A percentile compares a stretch with the other conserved stretches of the same genome.
phyloP scores from a whole-genome alignment of 2,329 filamentous ascomycete genomes.

The Verticillium alfalfae region DNA sequence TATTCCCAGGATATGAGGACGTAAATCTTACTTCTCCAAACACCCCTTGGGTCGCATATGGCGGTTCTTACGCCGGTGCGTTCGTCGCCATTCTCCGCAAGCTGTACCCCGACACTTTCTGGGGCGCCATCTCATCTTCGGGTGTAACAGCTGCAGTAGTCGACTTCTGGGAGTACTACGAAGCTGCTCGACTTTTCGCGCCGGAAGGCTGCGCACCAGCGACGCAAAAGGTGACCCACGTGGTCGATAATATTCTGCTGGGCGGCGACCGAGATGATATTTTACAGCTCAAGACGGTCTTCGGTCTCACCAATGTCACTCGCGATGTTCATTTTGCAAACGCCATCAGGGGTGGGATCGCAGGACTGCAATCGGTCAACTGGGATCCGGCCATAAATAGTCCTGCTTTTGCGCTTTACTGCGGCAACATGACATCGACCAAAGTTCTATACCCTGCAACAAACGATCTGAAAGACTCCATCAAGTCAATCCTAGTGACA shows the following conservation, averaged over 20 bases:
- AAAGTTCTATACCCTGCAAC: constrained; percentile 35
- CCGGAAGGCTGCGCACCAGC: constrained; percentile 58
- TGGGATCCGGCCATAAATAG: constrained; percentile 45
- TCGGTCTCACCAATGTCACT: constrained; percentile 38
- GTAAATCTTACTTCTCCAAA: constrained; percentile 58
- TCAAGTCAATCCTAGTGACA: constrained; percentile 30
- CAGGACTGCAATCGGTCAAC: constrained; percentile 40
- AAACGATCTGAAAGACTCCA: constrained; percentile 23
- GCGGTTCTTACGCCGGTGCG: constrained; percentile 77
- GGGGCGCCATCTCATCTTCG: constrained; percentile 73
- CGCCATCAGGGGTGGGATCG: constrained; percentile 32
- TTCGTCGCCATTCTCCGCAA: constrained; percentile 73
- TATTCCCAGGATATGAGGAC: constrained; percentile 65
- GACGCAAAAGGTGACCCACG: constrained; percentile 51
- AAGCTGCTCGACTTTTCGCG: constrained; percentile 42
- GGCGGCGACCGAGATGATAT: constrained; percentile 29
- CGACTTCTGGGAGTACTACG: constrained; percentile 65
- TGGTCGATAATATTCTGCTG: constrained; percentile 47
- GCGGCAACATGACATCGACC: constrained; percentile 36
- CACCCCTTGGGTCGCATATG: constrained; percentile 73
- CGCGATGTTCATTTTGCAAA: constrained; percentile 45
- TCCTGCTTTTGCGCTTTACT: constrained; percentile 39
- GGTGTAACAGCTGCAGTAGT: constrained; percentile 73
- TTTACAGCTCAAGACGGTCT: constrained; percentile 33
- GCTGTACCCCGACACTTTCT: constrained; percentile 73